A percentile compares a stretch with the other conserved stretches of the same genome.
Evolutionary conservation across 202 grass and related monocot genomes (phyloP).

Genomic region (Digitaria exilis): DNA sequence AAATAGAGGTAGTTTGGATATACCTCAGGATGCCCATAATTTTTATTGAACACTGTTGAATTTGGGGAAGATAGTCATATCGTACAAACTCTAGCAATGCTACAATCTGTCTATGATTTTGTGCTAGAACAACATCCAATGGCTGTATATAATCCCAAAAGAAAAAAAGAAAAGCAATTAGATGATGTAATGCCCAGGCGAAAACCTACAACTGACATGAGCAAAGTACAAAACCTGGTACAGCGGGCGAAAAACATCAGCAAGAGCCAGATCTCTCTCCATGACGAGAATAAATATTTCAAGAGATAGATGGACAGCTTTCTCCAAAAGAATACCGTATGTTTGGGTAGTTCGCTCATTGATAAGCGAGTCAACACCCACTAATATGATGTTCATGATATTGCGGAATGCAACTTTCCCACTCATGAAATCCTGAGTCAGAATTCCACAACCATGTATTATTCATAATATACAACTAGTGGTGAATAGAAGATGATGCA

Average conservation of each 20-base stretch:
- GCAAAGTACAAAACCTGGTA: conserved; percentile 72
- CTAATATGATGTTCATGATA: conserved; percentile 85
- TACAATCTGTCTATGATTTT: conserved; percentile 76
- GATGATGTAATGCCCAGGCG: neutral
- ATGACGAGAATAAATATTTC: conserved; percentile 94
- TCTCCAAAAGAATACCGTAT: conserved; percentile 83
- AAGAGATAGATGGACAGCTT: conserved; percentile 81
- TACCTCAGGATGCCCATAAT: conserved; percentile 93
- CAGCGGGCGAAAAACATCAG: conserved; percentile 84
- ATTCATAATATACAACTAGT: conserved; percentile 30
- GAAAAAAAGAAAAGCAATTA: conserved; percentile 12
- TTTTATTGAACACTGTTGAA: conserved; percentile 93
- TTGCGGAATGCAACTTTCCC: conserved; percentile 87
- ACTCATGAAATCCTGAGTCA: conserved; percentile 90
- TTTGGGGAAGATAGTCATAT: conserved; percentile 88
- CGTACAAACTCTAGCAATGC: conserved; percentile 91
- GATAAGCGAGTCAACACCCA: conserved; percentile 77
- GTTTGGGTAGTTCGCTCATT: conserved; percentile 77
- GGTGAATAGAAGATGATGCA: conserved; percentile 21
- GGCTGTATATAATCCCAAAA: conserved; percentile 61
- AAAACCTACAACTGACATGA: conserved; percentile 12
- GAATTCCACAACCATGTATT: conserved; percentile 19
- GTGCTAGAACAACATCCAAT: conserved; percentile 80
- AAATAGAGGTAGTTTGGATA: conserved; percentile 26
- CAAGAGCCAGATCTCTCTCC: conserved; percentile 82